A percentile compares a stretch with the other conserved stretches of the same genome.
These are phyloP conservation scores for Globisporangium nunn DNA, from an alignment of 352 stramenopile species.

Conservation along the genomic window DNA sequence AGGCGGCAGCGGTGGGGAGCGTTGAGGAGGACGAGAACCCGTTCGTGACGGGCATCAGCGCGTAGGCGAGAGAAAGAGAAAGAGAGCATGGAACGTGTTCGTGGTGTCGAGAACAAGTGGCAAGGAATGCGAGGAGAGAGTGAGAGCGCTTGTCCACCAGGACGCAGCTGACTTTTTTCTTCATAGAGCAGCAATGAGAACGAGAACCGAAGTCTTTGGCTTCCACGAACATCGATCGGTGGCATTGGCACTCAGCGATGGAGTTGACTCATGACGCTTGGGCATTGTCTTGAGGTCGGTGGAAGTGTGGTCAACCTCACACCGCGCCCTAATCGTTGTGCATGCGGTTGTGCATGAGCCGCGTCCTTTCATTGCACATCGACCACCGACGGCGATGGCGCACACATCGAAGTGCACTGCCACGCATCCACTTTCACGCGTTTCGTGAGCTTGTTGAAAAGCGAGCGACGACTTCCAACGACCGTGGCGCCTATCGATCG, in stretches of 20 bases:
- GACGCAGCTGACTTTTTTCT: not conserved
- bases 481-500: too few relatives aligned
- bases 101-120: not conserved
- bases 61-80: slow-evolving; percentile 3
- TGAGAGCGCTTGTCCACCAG: too few relatives aligned
- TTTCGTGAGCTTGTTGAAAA: too few relatives aligned
- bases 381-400: too few relatives aligned
- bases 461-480: too few relatives aligned
- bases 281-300: too few relatives aligned
- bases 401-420: too few relatives aligned
- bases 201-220: not conserved
- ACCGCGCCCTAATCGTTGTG: too few relatives aligned
- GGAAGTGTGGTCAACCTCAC: too few relatives aligned
- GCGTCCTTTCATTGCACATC: not conserved
- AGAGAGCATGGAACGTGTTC: not conserved
- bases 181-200: not conserved
- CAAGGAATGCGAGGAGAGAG: not conserved
- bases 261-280: too few relatives aligned
- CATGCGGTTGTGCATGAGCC: not conserved
- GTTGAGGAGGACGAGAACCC: slow-evolving; percentile 10
- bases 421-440: too few relatives aligned
- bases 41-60: slow-evolving; percentile 14
- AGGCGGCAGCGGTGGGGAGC: slow-evolving; percentile 22
- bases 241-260: too few relatives aligned
- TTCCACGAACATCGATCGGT: not conserved